Percentiles rank a stretch among this genome's conserved stretches.
Conservation (phyloP, 441 rosid genomes). For the Geranium incanum region DNA sequence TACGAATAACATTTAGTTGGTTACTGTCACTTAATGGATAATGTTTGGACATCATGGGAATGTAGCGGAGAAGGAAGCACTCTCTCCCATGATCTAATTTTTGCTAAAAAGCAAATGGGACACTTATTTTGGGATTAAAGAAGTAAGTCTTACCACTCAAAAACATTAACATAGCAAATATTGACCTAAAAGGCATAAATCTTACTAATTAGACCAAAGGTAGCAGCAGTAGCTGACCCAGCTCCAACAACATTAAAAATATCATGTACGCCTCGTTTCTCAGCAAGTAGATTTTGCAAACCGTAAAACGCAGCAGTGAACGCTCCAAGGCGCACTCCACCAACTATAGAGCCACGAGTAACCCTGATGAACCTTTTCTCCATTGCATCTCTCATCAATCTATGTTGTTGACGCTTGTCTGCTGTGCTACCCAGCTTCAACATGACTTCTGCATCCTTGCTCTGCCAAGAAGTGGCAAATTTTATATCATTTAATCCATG, state of each 20-base stretch:
- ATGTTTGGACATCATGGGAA: too few species aligned
- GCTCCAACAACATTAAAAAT: constrained; percentile 77
- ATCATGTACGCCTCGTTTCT: constrained; percentile 71
- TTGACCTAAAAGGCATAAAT: constrained; percentile 7
- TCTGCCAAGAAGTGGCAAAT: constrained; percentile 35
- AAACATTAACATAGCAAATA: not conserved
- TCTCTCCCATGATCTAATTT: too few species aligned
- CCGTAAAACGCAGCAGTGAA: constrained; percentile 79
- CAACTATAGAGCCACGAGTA: constrained; percentile 81
- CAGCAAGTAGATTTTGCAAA: constrained; percentile 69
- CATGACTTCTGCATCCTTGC: constrained; percentile 95
- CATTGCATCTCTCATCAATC: constrained; percentile 93
- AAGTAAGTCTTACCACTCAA: not conserved
- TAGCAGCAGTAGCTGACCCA: constrained; percentile 92
- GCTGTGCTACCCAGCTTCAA: constrained; percentile 91
- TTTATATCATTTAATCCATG: not conserved
- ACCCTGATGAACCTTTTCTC: constrained; percentile 80
- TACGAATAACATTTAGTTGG: too few species aligned
- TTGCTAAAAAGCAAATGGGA: not conserved
- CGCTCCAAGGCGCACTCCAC: constrained; percentile 88
- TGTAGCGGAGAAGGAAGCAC: too few species aligned
- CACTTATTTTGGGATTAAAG: not conserved
- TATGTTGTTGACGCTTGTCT: constrained; percentile 77
- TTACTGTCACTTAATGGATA: too few species aligned
- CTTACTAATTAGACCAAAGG: constrained; percentile 74